These are phyloP conservation scores for Fonsecaea monophora DNA, from an alignment of 2,329 filamentous ascomycete genomes.

Conservation along the genomic window DNA sequence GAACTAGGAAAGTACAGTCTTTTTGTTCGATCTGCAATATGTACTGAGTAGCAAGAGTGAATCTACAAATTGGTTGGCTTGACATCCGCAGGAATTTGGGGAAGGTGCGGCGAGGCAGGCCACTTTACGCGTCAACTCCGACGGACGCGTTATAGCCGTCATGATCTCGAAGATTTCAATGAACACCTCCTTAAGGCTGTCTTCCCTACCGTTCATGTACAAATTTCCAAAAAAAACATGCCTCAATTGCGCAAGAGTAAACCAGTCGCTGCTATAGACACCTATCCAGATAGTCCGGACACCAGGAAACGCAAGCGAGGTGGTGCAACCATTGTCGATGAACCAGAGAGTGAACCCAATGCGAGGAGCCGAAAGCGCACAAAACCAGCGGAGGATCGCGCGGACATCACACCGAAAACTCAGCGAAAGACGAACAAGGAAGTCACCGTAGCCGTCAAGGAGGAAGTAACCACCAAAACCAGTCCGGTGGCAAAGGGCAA, in stretches of 20 bases:
- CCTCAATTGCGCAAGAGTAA: conserved; percentile 18
- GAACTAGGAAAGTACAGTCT: background rate
- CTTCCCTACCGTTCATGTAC: background rate
- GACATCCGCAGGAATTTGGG: background rate
- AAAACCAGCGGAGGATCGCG: conserved; percentile 6
- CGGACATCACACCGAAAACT: background rate
- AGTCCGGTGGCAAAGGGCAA: conserved; percentile 14
- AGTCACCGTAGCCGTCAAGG: conserved; percentile 10
- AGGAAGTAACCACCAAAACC: background rate
- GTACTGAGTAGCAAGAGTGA: background rate
- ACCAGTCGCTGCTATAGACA: background rate
- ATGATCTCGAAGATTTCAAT: background rate
- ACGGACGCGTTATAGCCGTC: conserved; percentile 1
- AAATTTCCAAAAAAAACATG: conserved; percentile 7
- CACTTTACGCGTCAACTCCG: conserved; percentile 15
- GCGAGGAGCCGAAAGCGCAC: conserved; percentile 16
- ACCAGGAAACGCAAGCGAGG: conserved; percentile 28
- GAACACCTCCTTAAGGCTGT: background rate
- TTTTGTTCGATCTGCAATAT: background rate
- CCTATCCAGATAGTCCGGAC: background rate
- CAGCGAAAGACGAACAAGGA: background rate
- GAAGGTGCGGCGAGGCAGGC: conserved; percentile 6
- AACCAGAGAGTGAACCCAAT: background rate
- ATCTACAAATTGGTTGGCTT: background rate
- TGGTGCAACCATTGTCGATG: background rate